A percentile compares a stretch with the other conserved stretches of the same genome.
phyloP scores from a whole-genome alignment of 225 moss, liverwort and hornwort species.

The Pseudisothecium myosuroides region DNA sequence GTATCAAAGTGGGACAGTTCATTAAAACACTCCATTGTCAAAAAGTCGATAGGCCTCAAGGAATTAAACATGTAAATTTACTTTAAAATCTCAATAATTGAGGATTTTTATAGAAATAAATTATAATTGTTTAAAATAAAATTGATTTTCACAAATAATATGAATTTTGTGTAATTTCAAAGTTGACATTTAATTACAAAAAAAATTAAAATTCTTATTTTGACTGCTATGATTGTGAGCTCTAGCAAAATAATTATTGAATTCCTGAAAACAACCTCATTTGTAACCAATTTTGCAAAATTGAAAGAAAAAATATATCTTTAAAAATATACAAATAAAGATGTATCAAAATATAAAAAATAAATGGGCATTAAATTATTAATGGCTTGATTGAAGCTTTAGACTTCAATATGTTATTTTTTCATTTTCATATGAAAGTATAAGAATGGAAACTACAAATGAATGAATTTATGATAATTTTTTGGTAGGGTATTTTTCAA shows the following conservation, averaged over 20 bases:
- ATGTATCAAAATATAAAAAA: not conserved
- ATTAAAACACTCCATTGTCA: no score
- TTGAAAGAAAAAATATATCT: not conserved
- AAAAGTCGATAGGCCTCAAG: no score
- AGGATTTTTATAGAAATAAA: no score
- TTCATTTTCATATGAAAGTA: not conserved
- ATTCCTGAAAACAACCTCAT: not conserved
- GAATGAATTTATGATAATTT: not conserved
- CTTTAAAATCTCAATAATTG: not conserved
- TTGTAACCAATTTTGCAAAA: not conserved
- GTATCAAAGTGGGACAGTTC: no score
- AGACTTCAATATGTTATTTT: not conserved
- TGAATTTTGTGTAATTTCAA: not conserved
- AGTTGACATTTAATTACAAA: no score
- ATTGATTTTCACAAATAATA: not conserved
- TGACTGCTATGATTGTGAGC: not conserved
- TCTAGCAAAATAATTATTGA: not conserved
- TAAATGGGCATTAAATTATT: not conserved
- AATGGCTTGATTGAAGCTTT: not conserved
- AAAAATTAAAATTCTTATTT: no score
- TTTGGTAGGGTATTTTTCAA: not conserved
- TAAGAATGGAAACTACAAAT: not conserved
- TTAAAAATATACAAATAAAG: no score
- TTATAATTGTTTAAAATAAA: no score
- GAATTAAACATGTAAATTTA: not conserved